Evolutionary conservation across 2,329 filamentous ascomycete species (phyloP), one percentile per base, ranked within the genome.

Genomic region (Pleoardoris graminearum): DNA sequence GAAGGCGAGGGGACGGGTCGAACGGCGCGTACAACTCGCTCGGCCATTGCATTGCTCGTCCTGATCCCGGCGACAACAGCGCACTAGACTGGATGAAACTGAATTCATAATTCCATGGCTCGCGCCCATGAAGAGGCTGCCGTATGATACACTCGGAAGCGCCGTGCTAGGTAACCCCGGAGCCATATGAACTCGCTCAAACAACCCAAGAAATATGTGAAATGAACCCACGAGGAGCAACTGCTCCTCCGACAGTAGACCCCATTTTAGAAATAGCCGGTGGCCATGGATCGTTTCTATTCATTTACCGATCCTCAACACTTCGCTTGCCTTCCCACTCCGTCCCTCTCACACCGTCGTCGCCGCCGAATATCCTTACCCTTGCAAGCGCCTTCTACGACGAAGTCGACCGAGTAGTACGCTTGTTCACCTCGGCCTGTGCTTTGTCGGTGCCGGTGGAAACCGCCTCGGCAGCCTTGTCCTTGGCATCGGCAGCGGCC

Each of bases 391-490:
- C 11, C 48, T 47, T 57, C 48, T 70, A 71, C 58, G 66, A 69
- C 21, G 67, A 67, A 48, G 58, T 57, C 17, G 74, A 75, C 65
- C 75, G 70, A 21, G 82, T 84, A 50, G 74, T 79, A 62, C 84
- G 78, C 81, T 86, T 86, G 75, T 83, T 85, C 48, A 81, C 78
- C 68, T 84, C 83, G 48, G 79, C 76, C 85, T 95, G 90, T 62
- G 84, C 87, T 81, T 94, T 91, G 65, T 86, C 87, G 39, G 89
- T 78, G 45, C 82, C 82, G 51, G 80, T 81, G 56, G 80, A 78
- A 54, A 82, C 79, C 48, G 82, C 82, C 66, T 83, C 86, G 66
- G 85, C 85, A 46, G 84, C 85, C 81, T 93, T 87, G 65, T 83
- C 85, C 83, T 90, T 85, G 55, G 77, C 77, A 63, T 81, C 77